phyloP scores from a whole-genome alignment of 1,284 basidiomycete species.

The Boletus semigastroideus region DNA sequence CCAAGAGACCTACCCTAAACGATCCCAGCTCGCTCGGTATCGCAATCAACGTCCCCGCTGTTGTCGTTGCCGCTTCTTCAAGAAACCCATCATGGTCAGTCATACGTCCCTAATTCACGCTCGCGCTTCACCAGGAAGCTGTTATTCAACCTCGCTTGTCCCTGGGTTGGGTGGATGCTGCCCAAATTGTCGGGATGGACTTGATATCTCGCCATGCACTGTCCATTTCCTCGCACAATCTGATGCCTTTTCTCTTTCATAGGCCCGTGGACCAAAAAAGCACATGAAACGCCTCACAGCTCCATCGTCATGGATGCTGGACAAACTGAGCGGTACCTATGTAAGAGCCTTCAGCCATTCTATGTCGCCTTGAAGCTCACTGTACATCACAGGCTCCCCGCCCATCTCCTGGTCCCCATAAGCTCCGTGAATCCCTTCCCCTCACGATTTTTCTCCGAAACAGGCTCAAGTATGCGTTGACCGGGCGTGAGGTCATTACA shows the following conservation, averaged over 20 bases:
- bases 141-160: background rate
- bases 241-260: conserved; percentile 24
- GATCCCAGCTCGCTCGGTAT: conserved; percentile 3
- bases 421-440: conserved; percentile 95
- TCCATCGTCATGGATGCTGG: conserved; percentile 99
- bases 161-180: conserved; percentile 27
- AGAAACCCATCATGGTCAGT: conserved; percentile 36
- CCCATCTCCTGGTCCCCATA: conserved; percentile 98
- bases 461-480: conserved; percentile 98
- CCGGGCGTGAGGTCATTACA: conserved; percentile 91
- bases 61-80: conserved; percentile 24
- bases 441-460: conserved; percentile 97
- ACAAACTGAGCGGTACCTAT: conserved; percentile 98
- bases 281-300: conserved; percentile 98
- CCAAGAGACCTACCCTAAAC: conserved; percentile 22
- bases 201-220: conserved; percentile 6
- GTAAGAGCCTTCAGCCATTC: conserved; percentile 49
- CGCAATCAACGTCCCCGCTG: conserved; percentile 23
- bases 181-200: conserved; percentile 20
- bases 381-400: conserved; percentile 73
- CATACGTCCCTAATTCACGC: conserved; percentile 1
- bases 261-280: conserved; percentile 99
- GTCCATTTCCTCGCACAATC: background rate
- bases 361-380: conserved; percentile 7
- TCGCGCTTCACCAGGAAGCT: background rate